phyloP scores from a whole-genome alignment of 1,284 basidiomycete species.

The Tilletia indica region DNA sequence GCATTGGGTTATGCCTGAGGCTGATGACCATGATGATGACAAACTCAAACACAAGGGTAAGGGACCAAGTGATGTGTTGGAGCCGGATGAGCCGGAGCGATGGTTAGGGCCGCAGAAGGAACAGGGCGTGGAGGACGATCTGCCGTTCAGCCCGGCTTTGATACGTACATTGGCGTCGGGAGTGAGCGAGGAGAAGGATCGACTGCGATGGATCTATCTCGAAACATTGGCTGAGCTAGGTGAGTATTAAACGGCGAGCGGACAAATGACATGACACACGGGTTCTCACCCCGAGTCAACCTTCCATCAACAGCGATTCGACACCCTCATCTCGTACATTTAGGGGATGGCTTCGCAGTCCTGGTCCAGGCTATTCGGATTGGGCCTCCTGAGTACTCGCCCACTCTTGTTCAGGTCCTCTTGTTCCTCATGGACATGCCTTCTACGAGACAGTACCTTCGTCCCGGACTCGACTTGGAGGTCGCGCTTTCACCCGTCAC shows the following conservation, averaged over 20 bases:
- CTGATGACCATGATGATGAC: slow-evolving; percentile 43
- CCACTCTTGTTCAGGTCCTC: slow-evolving; percentile 79
- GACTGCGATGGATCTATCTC: slow-evolving; percentile 77
- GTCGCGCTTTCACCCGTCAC: slow-evolving; percentile 75
- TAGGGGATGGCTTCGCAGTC: slow-evolving; percentile 81
- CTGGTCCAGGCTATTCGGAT: slow-evolving; percentile 83
- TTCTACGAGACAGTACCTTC: slow-evolving; percentile 73
- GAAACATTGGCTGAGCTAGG: slow-evolving; percentile 89
- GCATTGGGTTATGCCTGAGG: slow-evolving; percentile 36
- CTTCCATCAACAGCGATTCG: slow-evolving; percentile 64
- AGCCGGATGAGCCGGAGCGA: slow-evolving; percentile 5
- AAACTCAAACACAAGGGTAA: slow-evolving; percentile 63
- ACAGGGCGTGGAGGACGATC: background rate
- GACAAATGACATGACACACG: background rate
- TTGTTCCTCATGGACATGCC: slow-evolving; percentile 83
- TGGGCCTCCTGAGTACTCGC: slow-evolving; percentile 78
- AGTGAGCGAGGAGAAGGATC: slow-evolving; percentile 64
- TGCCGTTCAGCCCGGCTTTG: slow-evolving; percentile 6
- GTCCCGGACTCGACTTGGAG: slow-evolving; percentile 84
- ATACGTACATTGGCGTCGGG: background rate
- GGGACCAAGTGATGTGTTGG: slow-evolving; percentile 70
- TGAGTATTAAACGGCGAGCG: slow-evolving; percentile 58
- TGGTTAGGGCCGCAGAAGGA: background rate
- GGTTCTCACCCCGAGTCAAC: slow-evolving; percentile 24
- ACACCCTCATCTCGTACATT: slow-evolving; percentile 74